phyloP scores from a whole-genome alignment of 495 filamentous ascomycete genomes.

The Neurospora sp. region DNA sequence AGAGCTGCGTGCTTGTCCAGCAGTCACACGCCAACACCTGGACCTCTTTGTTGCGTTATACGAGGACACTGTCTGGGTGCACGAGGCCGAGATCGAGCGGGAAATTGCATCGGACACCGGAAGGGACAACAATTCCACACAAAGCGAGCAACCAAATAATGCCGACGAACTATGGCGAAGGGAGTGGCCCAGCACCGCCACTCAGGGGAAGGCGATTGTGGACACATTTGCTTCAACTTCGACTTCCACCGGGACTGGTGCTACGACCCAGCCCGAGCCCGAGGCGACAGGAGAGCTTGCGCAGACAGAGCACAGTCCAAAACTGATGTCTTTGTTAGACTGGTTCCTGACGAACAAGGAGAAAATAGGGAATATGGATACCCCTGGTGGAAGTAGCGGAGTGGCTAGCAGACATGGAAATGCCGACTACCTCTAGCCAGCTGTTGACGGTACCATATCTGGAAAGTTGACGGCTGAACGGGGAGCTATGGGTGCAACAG shows the following conservation, averaged over 20 bases:
- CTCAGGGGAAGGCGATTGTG: background rate
- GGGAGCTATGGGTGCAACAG: slow-evolving; percentile 29
- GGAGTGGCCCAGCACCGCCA: too few relatives aligned
- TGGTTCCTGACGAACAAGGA: background rate
- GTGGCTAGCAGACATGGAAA: background rate
- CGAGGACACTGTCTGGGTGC: background rate
- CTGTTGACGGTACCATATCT: slow-evolving; percentile 28
- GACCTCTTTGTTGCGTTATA: background rate
- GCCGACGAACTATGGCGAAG: too few relatives aligned
- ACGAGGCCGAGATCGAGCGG: background rate
- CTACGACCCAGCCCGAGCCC: background rate
- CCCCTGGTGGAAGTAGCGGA: background rate
- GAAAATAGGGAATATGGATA: background rate
- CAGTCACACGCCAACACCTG: background rate
- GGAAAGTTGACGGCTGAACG: slow-evolving; percentile 31
- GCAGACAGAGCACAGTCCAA: background rate
- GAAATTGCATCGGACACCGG: background rate
- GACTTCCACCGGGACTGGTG: background rate
- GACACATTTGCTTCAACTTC: background rate
- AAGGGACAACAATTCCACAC: fast-evolving
- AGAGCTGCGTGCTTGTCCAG: background rate
- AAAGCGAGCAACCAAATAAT: background rate
- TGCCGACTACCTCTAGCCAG: slow-evolving; percentile 19
- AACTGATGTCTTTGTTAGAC: background rate
- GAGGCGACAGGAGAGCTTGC: background rate